Evolutionary conservation across 495 filamentous ascomycete species (phyloP).

Genomic region (Trypethelium eluteriae): DNA sequence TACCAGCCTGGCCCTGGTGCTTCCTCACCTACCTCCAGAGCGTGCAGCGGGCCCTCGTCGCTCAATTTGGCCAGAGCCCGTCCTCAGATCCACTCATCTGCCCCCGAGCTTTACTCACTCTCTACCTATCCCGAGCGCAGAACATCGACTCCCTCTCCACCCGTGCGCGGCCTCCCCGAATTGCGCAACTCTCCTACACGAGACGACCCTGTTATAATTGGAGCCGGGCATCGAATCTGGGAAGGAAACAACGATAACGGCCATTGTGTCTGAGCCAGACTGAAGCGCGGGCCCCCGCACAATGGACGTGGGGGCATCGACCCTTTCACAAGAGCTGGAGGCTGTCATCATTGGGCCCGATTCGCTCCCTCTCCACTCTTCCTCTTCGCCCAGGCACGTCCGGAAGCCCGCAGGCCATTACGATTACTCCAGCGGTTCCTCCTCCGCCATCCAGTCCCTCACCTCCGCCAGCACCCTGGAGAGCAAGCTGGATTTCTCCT

Average conservation of each 20-base stretch:
- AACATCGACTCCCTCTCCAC: neutral
- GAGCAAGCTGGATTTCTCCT: slow-evolving; percentile 50
- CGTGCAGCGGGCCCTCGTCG: neutral
- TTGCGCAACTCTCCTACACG: neutral
- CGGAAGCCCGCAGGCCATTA: slow-evolving; percentile 26
- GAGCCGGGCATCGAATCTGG: neutral
- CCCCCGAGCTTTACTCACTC: neutral
- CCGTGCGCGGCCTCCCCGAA: neutral
- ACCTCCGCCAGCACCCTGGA: slow-evolving; percentile 33
- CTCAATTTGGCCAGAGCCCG: slow-evolving; percentile 6
- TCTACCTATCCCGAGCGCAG: no score
- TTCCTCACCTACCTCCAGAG: neutral
- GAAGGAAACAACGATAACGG: neutral
- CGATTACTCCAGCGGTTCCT: slow-evolving; percentile 29
- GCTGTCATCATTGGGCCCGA: slow-evolving; percentile 9
- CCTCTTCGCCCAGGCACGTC: slow-evolving; percentile 29
- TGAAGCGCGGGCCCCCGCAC: slow-evolving; percentile 9
- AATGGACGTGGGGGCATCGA: slow-evolving; percentile 10
- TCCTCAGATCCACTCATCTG: neutral
- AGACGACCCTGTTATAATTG: no score
- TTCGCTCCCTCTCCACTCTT: slow-evolving; percentile 19
- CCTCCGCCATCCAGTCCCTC: slow-evolving; percentile 32
- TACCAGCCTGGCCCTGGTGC: neutral
- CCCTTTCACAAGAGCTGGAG: slow-evolving; percentile 10
- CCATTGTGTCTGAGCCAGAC: neutral